phyloP scores from a whole-genome alignment of 768 basidiomycete genomes.

The Bullera alba region DNA sequence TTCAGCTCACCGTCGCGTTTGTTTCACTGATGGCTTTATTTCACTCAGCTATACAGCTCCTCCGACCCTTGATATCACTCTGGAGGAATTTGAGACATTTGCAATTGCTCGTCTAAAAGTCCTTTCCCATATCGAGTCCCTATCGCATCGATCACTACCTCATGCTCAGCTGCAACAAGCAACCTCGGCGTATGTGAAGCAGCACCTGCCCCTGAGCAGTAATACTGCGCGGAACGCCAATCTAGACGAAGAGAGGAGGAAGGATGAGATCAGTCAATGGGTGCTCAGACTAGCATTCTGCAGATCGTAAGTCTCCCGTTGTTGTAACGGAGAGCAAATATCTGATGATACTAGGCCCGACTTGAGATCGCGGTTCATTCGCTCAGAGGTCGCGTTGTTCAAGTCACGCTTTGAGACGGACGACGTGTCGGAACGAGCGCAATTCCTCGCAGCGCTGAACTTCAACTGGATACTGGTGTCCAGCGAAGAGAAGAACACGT shows the following conservation, averaged over 20 bases:
- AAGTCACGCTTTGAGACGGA: constrained; percentile 69
- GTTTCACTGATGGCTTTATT: constrained; percentile 3
- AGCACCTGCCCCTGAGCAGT: constrained; percentile 66
- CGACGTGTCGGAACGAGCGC: constrained; percentile 53
- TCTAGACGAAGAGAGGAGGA: constrained; percentile 60
- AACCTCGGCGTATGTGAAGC: constrained; percentile 59
- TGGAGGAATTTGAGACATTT: constrained; percentile 90
- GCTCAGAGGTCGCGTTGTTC: constrained; percentile 81
- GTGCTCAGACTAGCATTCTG: constrained; percentile 91
- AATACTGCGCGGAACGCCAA: constrained; percentile 51
- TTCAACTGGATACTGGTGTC: constrained; percentile 54
- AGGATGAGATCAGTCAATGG: constrained; percentile 87
- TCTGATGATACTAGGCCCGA: constrained; percentile 61
- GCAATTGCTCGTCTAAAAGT: constrained; percentile 69
- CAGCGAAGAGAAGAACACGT: constrained; percentile 53
- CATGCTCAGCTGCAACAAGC: constrained; percentile 40
- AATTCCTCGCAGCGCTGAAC: constrained; percentile 55
- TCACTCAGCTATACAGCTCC: constrained; percentile 74
- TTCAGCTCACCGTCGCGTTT: not conserved
- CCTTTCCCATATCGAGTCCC: constrained; percentile 30
- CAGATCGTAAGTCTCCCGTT: constrained; percentile 65
- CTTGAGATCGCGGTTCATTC: constrained; percentile 75
- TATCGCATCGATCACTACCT: constrained; percentile 33
- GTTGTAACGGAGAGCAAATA: not conserved
- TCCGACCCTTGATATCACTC: constrained; percentile 76